phyloP scores from a whole-genome alignment of 2,329 filamentous ascomycete species.

The Claviceps sp. region DNA sequence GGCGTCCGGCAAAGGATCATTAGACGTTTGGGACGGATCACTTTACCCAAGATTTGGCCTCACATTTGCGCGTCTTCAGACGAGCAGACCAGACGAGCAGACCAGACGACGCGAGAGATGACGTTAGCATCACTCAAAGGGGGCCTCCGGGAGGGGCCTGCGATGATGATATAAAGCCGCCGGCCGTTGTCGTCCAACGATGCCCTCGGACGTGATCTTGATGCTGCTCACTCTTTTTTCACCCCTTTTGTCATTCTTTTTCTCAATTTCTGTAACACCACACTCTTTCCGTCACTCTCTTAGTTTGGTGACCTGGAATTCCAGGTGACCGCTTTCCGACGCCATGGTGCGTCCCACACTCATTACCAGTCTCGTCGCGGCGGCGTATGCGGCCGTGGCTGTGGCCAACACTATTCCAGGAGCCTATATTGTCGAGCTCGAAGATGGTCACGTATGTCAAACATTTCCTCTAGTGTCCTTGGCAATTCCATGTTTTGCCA shows the following conservation, averaged over 20 bases:
- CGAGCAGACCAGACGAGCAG: neutral
- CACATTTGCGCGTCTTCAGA: neutral
- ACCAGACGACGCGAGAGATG: neutral
- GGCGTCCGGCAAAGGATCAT: neutral
- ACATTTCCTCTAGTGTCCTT: neutral
- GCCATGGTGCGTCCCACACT: slow-evolving; percentile 8
- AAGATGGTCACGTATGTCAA: slow-evolving; percentile 29
- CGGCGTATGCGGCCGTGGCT: slow-evolving; percentile 17
- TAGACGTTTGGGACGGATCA: neutral
- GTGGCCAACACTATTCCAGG: slow-evolving; percentile 26
- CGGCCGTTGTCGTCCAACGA: neutral
- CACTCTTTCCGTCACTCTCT: neutral
- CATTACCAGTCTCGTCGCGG: slow-evolving; percentile 7
- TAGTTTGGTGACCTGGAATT: neutral
- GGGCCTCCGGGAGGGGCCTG: neutral
- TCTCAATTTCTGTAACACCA: neutral
- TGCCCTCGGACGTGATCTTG: neutral
- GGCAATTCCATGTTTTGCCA: too few species aligned
- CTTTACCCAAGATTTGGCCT: neutral
- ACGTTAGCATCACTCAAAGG: neutral
- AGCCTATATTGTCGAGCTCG: slow-evolving; percentile 40
- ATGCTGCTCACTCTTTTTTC: neutral
- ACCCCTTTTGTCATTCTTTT: neutral
- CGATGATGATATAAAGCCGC: neutral
- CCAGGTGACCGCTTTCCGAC: neutral